A percentile compares a stretch with the other conserved stretches of the same genome.
These are phyloP conservation scores for Breynia disticha DNA, from an alignment of 441 rosid species.

Conservation along the genomic window DNA sequence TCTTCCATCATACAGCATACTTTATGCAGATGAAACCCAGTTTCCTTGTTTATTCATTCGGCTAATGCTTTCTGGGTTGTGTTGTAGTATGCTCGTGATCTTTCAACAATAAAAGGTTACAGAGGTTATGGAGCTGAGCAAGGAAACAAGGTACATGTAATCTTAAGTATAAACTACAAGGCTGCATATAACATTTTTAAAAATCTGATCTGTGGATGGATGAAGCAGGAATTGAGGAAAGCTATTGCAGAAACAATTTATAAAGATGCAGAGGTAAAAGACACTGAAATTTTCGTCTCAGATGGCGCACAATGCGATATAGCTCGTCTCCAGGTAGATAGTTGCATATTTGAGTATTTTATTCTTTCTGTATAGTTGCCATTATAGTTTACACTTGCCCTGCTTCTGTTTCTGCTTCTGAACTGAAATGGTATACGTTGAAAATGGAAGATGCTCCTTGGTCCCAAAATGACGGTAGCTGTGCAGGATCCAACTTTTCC, in stretches of 20 bases:
- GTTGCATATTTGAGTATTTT: background rate
- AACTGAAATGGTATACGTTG: conserved; percentile 1
- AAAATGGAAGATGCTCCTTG: conserved; percentile 53
- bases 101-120: conserved; percentile 50
- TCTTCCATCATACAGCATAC: too few species aligned
- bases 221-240: conserved; percentile 42
- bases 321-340: conserved; percentile 61
- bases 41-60: too few species aligned
- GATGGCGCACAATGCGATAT: conserved; percentile 89
- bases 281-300: conserved; percentile 64
- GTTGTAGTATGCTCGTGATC: conserved; percentile 39
- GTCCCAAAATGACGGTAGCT: conserved; percentile 52
- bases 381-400: background rate
- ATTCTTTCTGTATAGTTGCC: too few species aligned
- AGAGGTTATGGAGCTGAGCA: conserved; percentile 58
- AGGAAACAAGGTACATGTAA: conserved; percentile 36
- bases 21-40: too few species aligned
- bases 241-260: conserved; percentile 57
- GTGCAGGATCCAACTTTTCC: conserved; percentile 88
- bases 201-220: background rate
- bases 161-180: too few species aligned
- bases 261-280: conserved; percentile 35
- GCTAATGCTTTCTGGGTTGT: background rate
- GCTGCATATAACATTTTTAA: background rate
- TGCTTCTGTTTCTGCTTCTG: background rate